phyloP scores from a whole-genome alignment of 73 alveolate genomes.

The Diophrys appendiculata region DNA sequence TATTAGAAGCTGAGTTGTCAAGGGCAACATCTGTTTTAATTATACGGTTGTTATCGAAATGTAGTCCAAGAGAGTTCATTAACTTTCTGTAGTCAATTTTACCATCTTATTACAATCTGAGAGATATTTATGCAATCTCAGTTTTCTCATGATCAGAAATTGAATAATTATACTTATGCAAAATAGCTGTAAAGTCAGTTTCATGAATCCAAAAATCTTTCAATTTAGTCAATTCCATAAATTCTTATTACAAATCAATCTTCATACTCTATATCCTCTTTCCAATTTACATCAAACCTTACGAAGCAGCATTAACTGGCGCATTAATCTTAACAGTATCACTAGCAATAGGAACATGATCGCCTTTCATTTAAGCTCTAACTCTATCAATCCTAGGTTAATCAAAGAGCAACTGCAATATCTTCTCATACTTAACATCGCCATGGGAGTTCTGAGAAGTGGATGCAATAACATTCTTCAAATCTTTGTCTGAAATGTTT shows the following conservation, averaged over 20 bases:
- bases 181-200: background rate
- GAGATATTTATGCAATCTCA: background rate
- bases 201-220: background rate
- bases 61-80: background rate
- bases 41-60: background rate
- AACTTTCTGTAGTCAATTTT: constrained; percentile 5
- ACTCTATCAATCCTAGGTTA: background rate
- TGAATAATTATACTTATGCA: background rate
- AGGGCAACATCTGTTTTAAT: background rate
- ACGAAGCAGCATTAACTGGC: background rate
- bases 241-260: background rate
- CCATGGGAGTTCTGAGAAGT: background rate
- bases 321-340: background rate
- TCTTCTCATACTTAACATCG: background rate
- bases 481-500: background rate
- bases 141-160: background rate
- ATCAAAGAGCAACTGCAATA: background rate
- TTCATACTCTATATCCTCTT: background rate
- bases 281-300: background rate
- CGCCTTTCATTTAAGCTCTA: background rate
- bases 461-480: background rate
- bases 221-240: background rate
- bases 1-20: background rate
- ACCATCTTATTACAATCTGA: background rate
- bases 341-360: background rate